Evolutionary conservation across 106 monocot genomes (phyloP).

Genomic region (Platanthera zijinensis): DNA sequence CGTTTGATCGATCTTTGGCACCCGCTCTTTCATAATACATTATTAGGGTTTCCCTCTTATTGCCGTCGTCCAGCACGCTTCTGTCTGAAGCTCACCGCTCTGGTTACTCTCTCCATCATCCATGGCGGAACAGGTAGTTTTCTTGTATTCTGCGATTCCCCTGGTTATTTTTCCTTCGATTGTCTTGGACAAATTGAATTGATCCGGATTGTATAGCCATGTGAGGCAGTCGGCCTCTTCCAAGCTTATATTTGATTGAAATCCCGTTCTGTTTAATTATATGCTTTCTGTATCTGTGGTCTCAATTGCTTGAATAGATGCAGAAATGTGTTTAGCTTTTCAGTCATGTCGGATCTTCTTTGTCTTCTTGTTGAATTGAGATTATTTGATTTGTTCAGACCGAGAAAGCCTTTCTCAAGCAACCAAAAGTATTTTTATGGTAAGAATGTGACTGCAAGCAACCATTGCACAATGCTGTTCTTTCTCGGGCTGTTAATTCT

Average conservation of each 20-base stretch:
- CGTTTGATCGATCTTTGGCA: background rate
- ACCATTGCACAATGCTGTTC: background rate
- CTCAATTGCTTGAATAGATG: background rate
- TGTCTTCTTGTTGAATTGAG: background rate
- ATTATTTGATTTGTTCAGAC: conserved; percentile 27
- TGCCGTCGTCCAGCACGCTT: background rate
- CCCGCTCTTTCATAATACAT: background rate
- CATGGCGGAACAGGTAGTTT: conserved; percentile 8
- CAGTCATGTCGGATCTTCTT: background rate
- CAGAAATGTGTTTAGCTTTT: background rate
- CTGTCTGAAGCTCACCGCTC: background rate
- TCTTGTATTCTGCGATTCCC: background rate
- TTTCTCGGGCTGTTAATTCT: background rate
- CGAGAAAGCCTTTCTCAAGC: conserved; percentile 58
- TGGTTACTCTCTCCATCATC: background rate
- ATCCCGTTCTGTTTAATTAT: background rate
- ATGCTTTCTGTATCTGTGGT: background rate
- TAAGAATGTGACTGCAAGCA: background rate
- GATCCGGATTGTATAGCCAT: background rate
- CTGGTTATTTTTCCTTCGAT: background rate
- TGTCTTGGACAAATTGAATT: background rate
- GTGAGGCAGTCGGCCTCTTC: background rate
- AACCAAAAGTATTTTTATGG: conserved; percentile 54
- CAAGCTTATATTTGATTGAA: background rate
- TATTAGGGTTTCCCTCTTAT: background rate